Conservation (phyloP, 768 basidiomycete genomes). For the Hortiboletus campestris region DNA sequence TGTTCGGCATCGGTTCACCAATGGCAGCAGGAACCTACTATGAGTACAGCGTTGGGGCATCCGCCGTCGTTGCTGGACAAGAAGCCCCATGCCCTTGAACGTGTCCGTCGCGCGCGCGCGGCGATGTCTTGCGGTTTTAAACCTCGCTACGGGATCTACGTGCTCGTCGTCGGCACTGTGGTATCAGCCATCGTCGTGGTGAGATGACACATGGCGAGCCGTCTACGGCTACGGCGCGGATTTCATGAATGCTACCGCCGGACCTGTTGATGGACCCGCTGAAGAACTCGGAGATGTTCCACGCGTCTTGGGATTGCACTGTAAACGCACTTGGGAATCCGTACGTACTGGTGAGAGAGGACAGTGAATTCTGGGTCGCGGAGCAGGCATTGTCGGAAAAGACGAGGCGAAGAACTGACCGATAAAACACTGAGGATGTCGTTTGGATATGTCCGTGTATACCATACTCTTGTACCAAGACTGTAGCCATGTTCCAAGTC, state of each 20-base stretch:
- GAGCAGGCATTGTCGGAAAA: background rate
- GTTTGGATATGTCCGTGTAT: background rate
- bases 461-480: background rate
- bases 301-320: background rate
- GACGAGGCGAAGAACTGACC: background rate
- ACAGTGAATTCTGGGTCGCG: background rate
- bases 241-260: slow-evolving; percentile 1
- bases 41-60: background rate
- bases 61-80: too few species aligned
- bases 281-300: slow-evolving; percentile 3
- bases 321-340: background rate
- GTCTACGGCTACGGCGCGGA: background rate
- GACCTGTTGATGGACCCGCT: background rate
- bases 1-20: background rate
- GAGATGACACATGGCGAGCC: background rate
- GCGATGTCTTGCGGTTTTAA: background rate
- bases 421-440: background rate
- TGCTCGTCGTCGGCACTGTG: slow-evolving; percentile 2
- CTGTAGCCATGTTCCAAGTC: background rate
- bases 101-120: background rate
- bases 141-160: background rate
- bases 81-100: too few species aligned
- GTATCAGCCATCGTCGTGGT: too few species aligned
- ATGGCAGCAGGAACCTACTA: background rate
- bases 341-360: background rate